phyloP scores from a whole-genome alignment of 768 basidiomycete species.

The Hebeloma cylindrosporum region DNA sequence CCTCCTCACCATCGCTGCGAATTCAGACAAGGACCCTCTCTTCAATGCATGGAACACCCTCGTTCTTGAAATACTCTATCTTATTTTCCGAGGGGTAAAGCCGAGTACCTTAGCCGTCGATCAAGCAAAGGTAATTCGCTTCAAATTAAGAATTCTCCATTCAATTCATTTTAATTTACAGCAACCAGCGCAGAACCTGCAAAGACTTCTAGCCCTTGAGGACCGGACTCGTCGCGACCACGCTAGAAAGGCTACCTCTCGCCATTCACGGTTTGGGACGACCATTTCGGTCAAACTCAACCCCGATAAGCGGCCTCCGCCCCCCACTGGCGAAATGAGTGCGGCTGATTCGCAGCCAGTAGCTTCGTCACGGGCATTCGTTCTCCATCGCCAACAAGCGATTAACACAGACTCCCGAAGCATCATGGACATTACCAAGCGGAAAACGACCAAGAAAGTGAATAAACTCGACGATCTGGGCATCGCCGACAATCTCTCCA shows the following conservation, averaged over 20 bases:
- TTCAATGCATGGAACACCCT: slow-evolving; percentile 87
- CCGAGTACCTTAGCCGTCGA: slow-evolving; percentile 57
- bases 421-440: slow-evolving; percentile 72
- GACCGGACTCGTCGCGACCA: slow-evolving; percentile 58
- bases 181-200: slow-evolving; percentile 70
- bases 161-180: slow-evolving; percentile 27
- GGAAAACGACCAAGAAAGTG: slow-evolving; percentile 56
- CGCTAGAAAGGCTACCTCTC: slow-evolving; percentile 57
- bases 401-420: slow-evolving; percentile 64
- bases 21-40: slow-evolving; percentile 70
- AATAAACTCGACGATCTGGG: slow-evolving; percentile 66
- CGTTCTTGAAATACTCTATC: slow-evolving; percentile 89
- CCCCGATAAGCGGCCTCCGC: slow-evolving; percentile 43
- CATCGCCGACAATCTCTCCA: slow-evolving; percentile 63
- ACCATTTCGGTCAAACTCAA: slow-evolving; percentile 82
- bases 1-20: slow-evolving; percentile 83
- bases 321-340: slow-evolving; percentile 17
- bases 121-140: slow-evolving; percentile 57
- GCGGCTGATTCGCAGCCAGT: slow-evolving; percentile 25
- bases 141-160: slow-evolving; percentile 10
- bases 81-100: slow-evolving; percentile 79
- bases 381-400: slow-evolving; percentile 86
- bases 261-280: slow-evolving; percentile 96
- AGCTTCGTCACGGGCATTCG: slow-evolving; percentile 47
- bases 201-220: slow-evolving; percentile 77